A percentile compares a stretch with the other conserved stretches of the same genome.
Evolutionary conservation across 768 basidiomycete genomes (phyloP).

Genomic region (Mycena pura): DNA sequence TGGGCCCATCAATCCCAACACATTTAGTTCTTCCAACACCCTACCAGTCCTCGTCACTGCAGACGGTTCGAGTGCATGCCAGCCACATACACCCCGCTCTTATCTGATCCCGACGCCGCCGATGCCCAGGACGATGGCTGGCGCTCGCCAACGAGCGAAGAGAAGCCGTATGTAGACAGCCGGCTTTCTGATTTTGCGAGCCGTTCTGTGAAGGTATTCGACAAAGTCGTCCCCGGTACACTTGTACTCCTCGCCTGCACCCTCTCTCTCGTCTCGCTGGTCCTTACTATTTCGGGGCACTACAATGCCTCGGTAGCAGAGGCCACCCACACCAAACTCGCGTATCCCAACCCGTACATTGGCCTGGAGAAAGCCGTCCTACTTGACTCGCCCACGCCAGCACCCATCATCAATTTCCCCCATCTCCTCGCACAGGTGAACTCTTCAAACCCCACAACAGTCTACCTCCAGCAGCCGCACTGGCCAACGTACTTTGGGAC

Average conservation of each 20-base stretch:
- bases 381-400: background rate
- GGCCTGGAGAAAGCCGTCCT: conserved; percentile 11
- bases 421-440: conserved; percentile 11
- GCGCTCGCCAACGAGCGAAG: background rate
- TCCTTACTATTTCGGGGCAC: background rate
- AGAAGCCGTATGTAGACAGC: no score
- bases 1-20: no score
- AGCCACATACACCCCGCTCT: background rate
- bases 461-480: conserved; percentile 3
- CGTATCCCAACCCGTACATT: conserved; percentile 16
- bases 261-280: background rate
- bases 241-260: conserved; percentile 1
- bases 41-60: no score
- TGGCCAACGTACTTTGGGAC: conserved; percentile 8
- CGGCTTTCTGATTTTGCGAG: background rate
- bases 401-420: conserved; percentile 15
- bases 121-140: background rate
- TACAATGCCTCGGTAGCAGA: background rate
- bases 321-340: background rate
- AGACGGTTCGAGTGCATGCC: no score
- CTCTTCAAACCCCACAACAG: background rate
- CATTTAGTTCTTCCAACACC: no score
- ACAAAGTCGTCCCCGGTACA: background rate
- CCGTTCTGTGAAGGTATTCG: background rate
- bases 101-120: background rate